Base-by-base conservation (phyloP, 768 basidiomycete genomes). In the Cantharellus cinnabarinus region DNA sequence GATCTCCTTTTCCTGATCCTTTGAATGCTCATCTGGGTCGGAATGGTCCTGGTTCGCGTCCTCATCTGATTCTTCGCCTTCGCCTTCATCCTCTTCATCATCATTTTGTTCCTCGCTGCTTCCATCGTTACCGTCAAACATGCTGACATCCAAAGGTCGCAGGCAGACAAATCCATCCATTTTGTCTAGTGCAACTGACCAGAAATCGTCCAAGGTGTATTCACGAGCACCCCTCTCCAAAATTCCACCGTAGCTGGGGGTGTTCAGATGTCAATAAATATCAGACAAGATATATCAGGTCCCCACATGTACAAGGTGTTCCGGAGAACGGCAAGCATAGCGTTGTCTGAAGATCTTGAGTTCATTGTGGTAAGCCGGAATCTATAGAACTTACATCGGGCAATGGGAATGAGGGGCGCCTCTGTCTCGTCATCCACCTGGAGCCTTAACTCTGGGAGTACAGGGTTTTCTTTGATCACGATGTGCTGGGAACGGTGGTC, bases 151-250 rank as follows among this genome's bases (percentile, higher is more conserved):
- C 58, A 79, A 82, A 53, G 76, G 72, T 68, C 83, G 86, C 65
- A 91, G 72, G 64, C 88, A 89, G 2, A 74, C 67, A 65, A 78
- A 93, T 5, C 76, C 71, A 44, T 93, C 90, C 70, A 93, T 71
- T 68, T 93, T 93, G 65, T 91, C 89, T 20, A 95, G 74, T 60
- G 81, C 77, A 5, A 95, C 70, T 2, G 78, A 74, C 69, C 89
- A 74, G 65, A 93, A 95, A 65, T 94, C 91, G 66, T 91, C 89
- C 3, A 95, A 72, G 0, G 89, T 93, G 63, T 85, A 90, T 68
- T 95, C 90, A 34, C 79, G 77, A 7, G 83, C 75, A 0, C 87
- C 84, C 14, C 79, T 76, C 68, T 94, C 91, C 64, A 80, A 84
- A 15, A 93, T 93, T 0, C 90, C 89, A 5, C 90, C 89, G 65